phyloP scores from a whole-genome alignment of 495 filamentous ascomycete genomes.

The Podospora fimiseda region DNA sequence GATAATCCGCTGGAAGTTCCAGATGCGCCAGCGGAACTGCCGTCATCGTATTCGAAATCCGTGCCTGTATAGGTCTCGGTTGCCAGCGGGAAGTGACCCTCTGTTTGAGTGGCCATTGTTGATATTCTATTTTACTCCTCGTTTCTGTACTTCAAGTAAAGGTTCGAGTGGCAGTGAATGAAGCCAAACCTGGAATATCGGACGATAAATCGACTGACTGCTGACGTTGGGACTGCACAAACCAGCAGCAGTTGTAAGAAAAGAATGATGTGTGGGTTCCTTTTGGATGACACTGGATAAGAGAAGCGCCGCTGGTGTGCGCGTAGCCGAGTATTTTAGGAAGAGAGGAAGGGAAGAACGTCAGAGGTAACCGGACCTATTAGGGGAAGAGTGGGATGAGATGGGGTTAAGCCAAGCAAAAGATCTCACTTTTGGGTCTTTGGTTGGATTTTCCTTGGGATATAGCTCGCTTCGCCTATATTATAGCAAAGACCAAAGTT shows the following conservation, averaged over 20 bases:
- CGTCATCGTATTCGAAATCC: slow-evolving; percentile 22
- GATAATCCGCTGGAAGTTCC: slow-evolving; percentile 43
- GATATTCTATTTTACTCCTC: background rate
- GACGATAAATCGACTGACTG: slow-evolving; percentile 7
- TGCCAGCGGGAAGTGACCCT: slow-evolving; percentile 29
- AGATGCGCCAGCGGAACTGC: slow-evolving; percentile 48
- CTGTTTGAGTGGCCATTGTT: slow-evolving; percentile 5
- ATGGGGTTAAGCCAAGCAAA: too few species aligned
- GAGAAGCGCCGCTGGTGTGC: background rate
- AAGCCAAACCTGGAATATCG: too few species aligned
- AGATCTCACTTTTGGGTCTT: too few species aligned
- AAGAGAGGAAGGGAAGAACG: background rate
- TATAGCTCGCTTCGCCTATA: background rate
- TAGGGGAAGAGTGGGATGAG: background rate
- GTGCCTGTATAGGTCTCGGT: slow-evolving; percentile 23
- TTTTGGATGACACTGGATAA: background rate
- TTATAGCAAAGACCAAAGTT: too few species aligned
- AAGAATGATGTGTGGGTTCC: background rate
- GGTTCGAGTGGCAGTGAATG: too few species aligned
- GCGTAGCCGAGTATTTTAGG: background rate
- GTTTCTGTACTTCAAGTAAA: too few species aligned
- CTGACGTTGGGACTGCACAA: background rate
- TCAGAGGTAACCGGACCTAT: background rate
- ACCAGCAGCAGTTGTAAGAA: slow-evolving; percentile 12
- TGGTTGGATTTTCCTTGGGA: background rate